phyloP scores from a whole-genome alignment of 768 basidiomycete species.

The Russula abietina region DNA sequence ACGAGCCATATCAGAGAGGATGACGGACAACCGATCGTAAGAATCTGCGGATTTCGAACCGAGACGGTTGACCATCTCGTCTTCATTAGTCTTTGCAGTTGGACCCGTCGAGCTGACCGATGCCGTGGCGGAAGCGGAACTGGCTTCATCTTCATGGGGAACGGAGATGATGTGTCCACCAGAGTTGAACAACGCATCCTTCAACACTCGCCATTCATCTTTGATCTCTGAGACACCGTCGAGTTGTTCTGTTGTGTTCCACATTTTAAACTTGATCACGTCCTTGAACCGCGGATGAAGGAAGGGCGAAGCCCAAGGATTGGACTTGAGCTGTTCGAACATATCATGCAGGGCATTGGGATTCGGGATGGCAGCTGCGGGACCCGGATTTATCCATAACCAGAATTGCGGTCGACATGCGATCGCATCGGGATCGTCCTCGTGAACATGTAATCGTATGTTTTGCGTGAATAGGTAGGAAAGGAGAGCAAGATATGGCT shows the following conservation, averaged over 20 bases:
- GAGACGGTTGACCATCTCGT: constrained; percentile 68
- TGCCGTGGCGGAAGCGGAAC: constrained; percentile 32
- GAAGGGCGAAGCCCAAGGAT: constrained; percentile 95
- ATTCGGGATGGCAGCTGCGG: constrained; percentile 84
- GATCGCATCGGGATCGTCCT: constrained; percentile 40
- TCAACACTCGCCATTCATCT: constrained; percentile 80
- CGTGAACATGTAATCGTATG: constrained; percentile 65
- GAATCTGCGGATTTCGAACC: constrained; percentile 84
- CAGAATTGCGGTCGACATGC: constrained; percentile 90
- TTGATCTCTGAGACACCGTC: constrained; percentile 86
- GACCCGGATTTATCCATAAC: constrained; percentile 99
- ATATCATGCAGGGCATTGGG: constrained; percentile 75
- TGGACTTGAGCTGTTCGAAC: constrained; percentile 72
- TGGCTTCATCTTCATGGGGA: constrained; percentile 40
- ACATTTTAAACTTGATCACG: constrained; percentile 90
- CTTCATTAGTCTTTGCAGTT: constrained; percentile 30
- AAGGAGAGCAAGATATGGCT: constrained; percentile 90
- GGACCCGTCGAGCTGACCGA: constrained; percentile 16
- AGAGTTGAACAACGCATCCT: constrained; percentile 80
- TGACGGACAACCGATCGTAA: constrained; percentile 89
- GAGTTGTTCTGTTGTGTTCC: constrained; percentile 97
- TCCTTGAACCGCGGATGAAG: constrained; percentile 88
- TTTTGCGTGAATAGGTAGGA: constrained; percentile 98
- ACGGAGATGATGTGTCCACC: constrained; percentile 71
- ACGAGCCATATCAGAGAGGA: constrained; percentile 93